Percentiles rank a stretch among this genome's conserved stretches.
Evolutionary conservation across 495 filamentous ascomycete species (phyloP).

Genomic region (Achaetomiella virescens): DNA sequence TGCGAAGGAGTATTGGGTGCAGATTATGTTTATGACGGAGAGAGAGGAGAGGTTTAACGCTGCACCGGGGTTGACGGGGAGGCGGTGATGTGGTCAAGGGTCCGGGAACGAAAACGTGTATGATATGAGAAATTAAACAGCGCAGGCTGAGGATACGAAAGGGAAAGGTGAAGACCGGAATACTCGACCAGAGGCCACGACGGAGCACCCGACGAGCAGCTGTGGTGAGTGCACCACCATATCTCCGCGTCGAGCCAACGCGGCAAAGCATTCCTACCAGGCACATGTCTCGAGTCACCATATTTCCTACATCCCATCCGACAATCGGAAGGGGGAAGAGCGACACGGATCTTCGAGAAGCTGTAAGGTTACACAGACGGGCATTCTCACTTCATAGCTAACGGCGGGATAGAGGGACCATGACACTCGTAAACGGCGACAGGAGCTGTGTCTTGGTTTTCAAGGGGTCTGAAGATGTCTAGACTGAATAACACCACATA

Average conservation of each 20-base stretch:
- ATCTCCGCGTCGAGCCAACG: too few relatives aligned
- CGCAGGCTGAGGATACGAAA: background rate
- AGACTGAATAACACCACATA: too few relatives aligned
- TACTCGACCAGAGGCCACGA: too few relatives aligned
- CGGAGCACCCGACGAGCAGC: background rate
- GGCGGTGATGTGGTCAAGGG: conserved; percentile 24
- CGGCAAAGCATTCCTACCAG: too few relatives aligned
- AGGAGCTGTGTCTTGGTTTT: too few relatives aligned
- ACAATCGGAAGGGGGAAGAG: background rate
- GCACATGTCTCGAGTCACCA: too few relatives aligned
- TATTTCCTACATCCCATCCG: background rate
- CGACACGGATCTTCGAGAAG: background rate
- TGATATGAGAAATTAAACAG: background rate
- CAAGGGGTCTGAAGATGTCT: too few relatives aligned
- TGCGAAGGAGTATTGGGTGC: conserved; percentile 97
- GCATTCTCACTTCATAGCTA: background rate
- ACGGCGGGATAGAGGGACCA: background rate
- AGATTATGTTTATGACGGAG: conserved; percentile 98
- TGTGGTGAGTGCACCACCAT: too few relatives aligned
- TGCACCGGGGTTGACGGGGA: conserved; percentile 73
- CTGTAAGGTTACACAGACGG: background rate
- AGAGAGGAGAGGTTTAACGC: conserved; percentile 91
- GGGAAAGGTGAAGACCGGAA: background rate
- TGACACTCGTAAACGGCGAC: too few relatives aligned
- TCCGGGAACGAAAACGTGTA: background rate